Evolutionary conservation across 2,329 filamentous ascomycete species (phyloP).

Genomic region (Colletotrichum plurivorum): DNA sequence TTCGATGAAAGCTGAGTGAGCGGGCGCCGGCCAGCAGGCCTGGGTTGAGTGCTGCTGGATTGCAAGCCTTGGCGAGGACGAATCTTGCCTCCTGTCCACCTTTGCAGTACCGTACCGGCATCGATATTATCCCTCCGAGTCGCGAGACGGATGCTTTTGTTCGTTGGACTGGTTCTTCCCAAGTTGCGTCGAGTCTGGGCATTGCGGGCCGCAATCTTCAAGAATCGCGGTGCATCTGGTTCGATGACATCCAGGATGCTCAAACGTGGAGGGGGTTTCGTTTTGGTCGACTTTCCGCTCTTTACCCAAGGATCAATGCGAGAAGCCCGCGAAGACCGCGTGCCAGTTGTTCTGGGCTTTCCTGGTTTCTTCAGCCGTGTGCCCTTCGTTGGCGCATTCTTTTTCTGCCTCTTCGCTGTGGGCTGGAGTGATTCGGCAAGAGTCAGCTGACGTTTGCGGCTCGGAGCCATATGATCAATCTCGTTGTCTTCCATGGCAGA

Average conservation of each 20-base stretch:
- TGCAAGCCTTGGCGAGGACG: slow-evolving; percentile 51
- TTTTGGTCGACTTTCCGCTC: slow-evolving; percentile 43
- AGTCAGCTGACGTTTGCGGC: slow-evolving; percentile 56
- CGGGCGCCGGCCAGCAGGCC: slow-evolving; percentile 3
- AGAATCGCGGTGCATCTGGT: slow-evolving; percentile 67
- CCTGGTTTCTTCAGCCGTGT: slow-evolving; percentile 46
- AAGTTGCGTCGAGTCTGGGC: slow-evolving; percentile 61
- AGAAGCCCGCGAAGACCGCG: not conserved
- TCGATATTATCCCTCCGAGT: slow-evolving; percentile 73
- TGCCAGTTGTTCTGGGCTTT: not conserved
- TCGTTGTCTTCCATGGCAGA: slow-evolving; percentile 65
- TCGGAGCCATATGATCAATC: slow-evolving; percentile 66
- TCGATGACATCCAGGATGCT: slow-evolving; percentile 74
- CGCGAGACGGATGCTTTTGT: slow-evolving; percentile 72
- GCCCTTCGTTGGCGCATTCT: slow-evolving; percentile 35
- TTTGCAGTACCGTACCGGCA: slow-evolving; percentile 64
- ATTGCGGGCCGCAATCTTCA: slow-evolving; percentile 73
- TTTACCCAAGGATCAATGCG: slow-evolving; percentile 19
- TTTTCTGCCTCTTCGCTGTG: slow-evolving; percentile 45
- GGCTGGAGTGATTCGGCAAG: slow-evolving; percentile 46
- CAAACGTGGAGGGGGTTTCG: slow-evolving; percentile 57
- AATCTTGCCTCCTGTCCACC: slow-evolving; percentile 71
- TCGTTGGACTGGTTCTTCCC: slow-evolving; percentile 68
- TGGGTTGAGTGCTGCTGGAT: slow-evolving; percentile 2
- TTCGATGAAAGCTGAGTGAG: slow-evolving; percentile 26